Base-by-base conservation (phyloP, 345 rosid species). In the Geranium rotundifolium region DNA sequence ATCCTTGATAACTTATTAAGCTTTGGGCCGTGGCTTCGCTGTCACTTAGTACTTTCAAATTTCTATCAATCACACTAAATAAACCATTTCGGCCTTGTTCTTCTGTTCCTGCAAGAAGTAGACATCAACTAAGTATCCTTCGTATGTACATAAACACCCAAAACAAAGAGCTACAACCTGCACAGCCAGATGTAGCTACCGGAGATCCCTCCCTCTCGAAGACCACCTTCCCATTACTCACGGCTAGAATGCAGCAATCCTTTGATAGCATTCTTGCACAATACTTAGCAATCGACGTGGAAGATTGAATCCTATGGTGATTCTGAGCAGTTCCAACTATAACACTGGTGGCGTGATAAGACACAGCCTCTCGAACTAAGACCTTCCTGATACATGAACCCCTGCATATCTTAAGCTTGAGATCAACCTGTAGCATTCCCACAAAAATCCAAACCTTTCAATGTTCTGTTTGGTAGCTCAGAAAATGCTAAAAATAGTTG, bases 361-460 rank as follows among this genome's bases (percentile, higher is more conserved):
- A 79, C 54, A 77, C 82, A 29, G 96, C 96, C 80, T 93, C 97
- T 57, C 81, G 75, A 55, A 86, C 99, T 64, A 93, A 72, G 59
- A 84, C 64, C 73, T 85, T 90, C 29, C 69, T 73, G 64, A 81
- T 66, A 0, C 92, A 88, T 5, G 81, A 16, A 57, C 99, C 99
- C 64, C 95, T 84, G 65, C 97, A 88, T 66, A 90, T 70, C 81
- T 88, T 88, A 56, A 93, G 79, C 88, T 93, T 93, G 77, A 93
- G 85, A 83, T 93, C 92, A 66, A 93, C 95, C 99, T 90, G 80
- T 37, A 66, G 56, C 23, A 74, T 41, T 54, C 60, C 54, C 56
- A 57, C 56, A 54, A 60, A 56, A 1, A 64, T 39, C 17, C 61
- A 67, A 23, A 39, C 39, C 29, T 29, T 56, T 14, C 6, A 59